Conservation (phyloP, 768 basidiomycete genomes). For the Rhizopogon vulgaris region DNA sequence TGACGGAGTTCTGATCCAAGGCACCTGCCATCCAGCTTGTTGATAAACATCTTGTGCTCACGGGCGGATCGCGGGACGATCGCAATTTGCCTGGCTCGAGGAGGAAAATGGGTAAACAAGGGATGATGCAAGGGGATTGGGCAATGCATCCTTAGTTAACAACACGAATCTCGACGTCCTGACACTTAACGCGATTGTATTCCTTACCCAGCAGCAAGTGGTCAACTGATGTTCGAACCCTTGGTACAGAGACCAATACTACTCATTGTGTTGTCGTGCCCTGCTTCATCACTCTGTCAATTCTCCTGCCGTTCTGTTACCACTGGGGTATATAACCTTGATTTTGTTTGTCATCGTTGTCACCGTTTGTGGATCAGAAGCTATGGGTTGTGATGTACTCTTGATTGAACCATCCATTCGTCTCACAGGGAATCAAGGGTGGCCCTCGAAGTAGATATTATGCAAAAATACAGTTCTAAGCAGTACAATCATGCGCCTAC, state of each 20-base stretch:
- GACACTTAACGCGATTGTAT: neutral
- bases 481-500: slow-evolving; percentile 59
- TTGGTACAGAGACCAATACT: too few species aligned
- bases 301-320: too few species aligned
- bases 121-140: slow-evolving; percentile 49
- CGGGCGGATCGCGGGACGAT: slow-evolving; percentile 51
- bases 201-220: neutral
- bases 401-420: neutral
- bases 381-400: neutral
- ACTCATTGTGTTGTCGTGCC: too few species aligned
- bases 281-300: too few species aligned
- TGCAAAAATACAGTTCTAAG: slow-evolving; percentile 26
- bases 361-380: neutral
- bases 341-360: slow-evolving; percentile 16
- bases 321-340: too few species aligned
- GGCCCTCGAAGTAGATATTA: slow-evolving; percentile 11
- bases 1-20: slow-evolving; percentile 7
- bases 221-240: too few species aligned
- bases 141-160: slow-evolving; percentile 36
- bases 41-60: slow-evolving; percentile 66
- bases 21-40: slow-evolving; percentile 44
- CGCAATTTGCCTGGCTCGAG: slow-evolving; percentile 36
- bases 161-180: too few species aligned
- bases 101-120: slow-evolving; percentile 45
- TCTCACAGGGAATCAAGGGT: neutral